Evolutionary conservation across 176 grass and related monocot genomes (phyloP), one percentile per base, ranked within the genome.

Genomic region (Bolboschoenus planiculmis): DNA sequence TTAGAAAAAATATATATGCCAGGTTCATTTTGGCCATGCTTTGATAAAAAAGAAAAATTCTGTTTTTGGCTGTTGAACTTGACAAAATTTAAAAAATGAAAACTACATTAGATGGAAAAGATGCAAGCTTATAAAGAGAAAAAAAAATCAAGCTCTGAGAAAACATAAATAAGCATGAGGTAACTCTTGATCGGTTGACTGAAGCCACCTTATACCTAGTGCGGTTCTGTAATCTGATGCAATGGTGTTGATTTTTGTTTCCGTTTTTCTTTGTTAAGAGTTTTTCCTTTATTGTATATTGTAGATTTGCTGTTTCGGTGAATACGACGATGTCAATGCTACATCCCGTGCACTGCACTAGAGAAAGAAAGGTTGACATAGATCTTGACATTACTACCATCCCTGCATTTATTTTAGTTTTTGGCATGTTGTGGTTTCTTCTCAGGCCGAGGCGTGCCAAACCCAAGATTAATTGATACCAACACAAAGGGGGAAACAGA

Each of bases 381-480:
- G 85, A 95, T 83, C 81, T 98, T 78, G 90, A 98, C 79, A 74
- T 95, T 74, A 98, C 95, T 15, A 98, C 95, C 6, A 51, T 95
- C 39, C 95, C 95, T 5, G 92, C 89, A 48, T 95, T 98, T 81
- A 7, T 95, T 24, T 64, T 86, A 10, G 96, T 98, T 57, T 93
- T 98, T 89, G 86, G 74, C 46, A 84, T 99, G 68, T 89, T 99
- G 72, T 99, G 96, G 90, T 90, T 99, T 87, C 86, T 99, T 76
- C 86, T 99, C 34, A 88, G 85, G 71, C 92, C 96, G 51, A 93
- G 90, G 83, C 81, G 92, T 24, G 75, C 96, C 37, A 99, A 99
- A 74, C 92, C 96, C 30, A 99, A 99, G 89, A 95, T 99, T 61
- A 99, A 99, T 85, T 98, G 78, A 97, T 51, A 53, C 72, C 24